These are phyloP conservation scores for Albophoma yamanashiensis DNA, from an alignment of 2,329 filamentous ascomycete genomes.

Conservation along the genomic window DNA sequence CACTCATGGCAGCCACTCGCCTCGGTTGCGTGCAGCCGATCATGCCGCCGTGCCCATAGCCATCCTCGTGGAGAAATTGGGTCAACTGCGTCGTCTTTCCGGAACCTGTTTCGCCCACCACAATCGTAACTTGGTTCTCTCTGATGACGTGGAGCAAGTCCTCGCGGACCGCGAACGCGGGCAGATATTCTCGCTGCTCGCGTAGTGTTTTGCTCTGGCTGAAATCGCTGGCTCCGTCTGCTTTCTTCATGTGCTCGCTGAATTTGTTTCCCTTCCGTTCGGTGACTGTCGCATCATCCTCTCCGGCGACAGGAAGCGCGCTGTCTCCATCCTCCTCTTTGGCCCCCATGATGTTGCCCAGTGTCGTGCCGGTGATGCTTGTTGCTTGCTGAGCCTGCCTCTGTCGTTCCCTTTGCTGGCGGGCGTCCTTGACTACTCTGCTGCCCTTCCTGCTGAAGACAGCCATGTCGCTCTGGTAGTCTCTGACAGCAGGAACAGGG, in stretches of 20 bases:
- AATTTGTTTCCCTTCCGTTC: conserved; percentile 57
- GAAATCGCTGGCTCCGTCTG: conserved; percentile 78
- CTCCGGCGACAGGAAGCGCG: conserved; percentile 64
- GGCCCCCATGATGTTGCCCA: conserved; percentile 92
- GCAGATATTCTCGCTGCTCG: conserved; percentile 87
- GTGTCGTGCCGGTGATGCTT: conserved; percentile 78
- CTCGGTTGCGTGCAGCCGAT: conserved; percentile 95
- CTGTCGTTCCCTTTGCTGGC: conserved; percentile 86
- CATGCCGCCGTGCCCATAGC: conserved; percentile 77
- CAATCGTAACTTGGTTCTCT: conserved; percentile 94
- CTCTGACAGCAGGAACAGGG: conserved; percentile 82
- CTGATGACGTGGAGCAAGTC: conserved; percentile 84
- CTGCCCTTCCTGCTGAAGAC: conserved; percentile 95
- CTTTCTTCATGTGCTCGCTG: conserved; percentile 79
- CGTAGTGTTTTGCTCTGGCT: conserved; percentile 82
- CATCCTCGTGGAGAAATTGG: conserved; percentile 92
- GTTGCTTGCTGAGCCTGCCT: conserved; percentile 93
- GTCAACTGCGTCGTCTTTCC: conserved; percentile 97
- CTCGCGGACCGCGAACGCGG: conserved; percentile 92
- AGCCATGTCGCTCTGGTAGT: conserved; percentile 96
- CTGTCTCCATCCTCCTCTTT: conserved; percentile 91
- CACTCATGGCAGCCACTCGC: conserved; percentile 96
- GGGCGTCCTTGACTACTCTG: conserved; percentile 78
- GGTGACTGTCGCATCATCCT: conserved; percentile 52
- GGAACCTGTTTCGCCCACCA: conserved; percentile 93